Evolutionary conservation across 768 basidiomycete species (phyloP).

Genomic region (Serendipita vermifera): DNA sequence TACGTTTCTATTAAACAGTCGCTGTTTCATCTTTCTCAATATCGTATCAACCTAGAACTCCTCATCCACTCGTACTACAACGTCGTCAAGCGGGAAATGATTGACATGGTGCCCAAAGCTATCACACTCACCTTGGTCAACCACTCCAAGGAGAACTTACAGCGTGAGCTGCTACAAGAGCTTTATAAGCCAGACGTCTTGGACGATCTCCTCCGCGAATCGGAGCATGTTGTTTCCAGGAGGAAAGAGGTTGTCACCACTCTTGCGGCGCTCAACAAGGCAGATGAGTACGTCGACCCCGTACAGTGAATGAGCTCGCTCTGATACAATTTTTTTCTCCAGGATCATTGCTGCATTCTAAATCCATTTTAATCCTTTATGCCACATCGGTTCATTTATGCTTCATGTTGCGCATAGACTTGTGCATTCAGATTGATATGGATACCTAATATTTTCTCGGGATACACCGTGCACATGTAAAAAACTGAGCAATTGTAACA

Average conservation of each 20-base stretch:
- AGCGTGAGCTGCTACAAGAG: conserved; percentile 87
- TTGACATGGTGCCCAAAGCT: conserved; percentile 98
- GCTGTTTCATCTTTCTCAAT: neutral
- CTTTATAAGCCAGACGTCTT: conserved; percentile 95
- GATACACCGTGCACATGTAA: no score
- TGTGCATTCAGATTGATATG: neutral
- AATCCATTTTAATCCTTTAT: neutral
- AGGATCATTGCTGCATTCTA: conserved; percentile 19
- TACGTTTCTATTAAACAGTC: conserved; percentile 31
- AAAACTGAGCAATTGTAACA: no score
- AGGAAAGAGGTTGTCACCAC: conserved; percentile 90
- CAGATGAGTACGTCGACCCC: conserved; percentile 67
- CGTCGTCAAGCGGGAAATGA: conserved; percentile 98
- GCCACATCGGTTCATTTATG: neutral
- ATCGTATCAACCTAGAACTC: conserved; percentile 44
- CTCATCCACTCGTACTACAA: conserved; percentile 96
- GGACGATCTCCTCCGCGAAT: conserved; percentile 90
- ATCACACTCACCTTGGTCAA: conserved; percentile 84
- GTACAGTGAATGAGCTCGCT: no score
- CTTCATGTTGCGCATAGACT: conserved; percentile 5
- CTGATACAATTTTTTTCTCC: neutral
- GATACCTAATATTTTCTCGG: no score
- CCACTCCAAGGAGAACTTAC: conserved; percentile 87
- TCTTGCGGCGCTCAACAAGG: conserved; percentile 90
- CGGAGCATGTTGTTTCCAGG: conserved; percentile 74